Evolutionary conservation across 169 alveolate genomes (phyloP).

Genomic region (Blepharisma undulans): DNA sequence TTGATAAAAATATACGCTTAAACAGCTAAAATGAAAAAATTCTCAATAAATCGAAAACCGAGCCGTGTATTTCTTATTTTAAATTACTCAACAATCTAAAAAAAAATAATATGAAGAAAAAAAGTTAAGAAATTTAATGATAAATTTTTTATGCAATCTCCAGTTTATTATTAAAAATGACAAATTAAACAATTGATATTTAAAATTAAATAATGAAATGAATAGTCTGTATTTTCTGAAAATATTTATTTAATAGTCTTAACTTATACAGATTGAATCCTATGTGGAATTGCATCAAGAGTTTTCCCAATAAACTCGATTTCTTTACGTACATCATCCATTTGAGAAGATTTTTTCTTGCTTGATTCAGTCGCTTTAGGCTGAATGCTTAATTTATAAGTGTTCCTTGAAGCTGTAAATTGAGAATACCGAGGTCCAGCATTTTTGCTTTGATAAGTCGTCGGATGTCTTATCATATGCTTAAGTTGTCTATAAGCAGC

Average conservation of each 20-base stretch:
- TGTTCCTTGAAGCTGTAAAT: not conserved
- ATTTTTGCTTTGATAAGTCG: constrained; percentile 3
- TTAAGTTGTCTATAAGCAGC: constrained; percentile 29
- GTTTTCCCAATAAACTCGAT: not conserved
- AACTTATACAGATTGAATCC: constrained; percentile 5
- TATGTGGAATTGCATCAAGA: not conserved
- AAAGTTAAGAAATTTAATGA: too few relatives aligned
- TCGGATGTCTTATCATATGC: constrained; percentile 22
- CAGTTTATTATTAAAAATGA: not conserved
- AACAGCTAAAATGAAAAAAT: not conserved
- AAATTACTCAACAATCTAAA: not conserved
- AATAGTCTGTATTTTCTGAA: not conserved
- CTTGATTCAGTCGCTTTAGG: not conserved
- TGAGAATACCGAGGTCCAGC: not conserved
- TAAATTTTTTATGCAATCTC: not conserved
- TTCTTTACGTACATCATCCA: not conserved
- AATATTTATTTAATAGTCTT: not conserved
- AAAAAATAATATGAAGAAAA: not conserved
- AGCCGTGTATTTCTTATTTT: not conserved
- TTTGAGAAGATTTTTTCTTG: not conserved
- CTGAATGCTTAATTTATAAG: not conserved
- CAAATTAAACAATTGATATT: too few relatives aligned
- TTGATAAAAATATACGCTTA: not conserved
- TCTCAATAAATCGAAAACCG: too few relatives aligned
- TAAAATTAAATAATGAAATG: not conserved